Conservation (phyloP, 2,329 filamentous ascomycete species). For the Penicillium sp. region DNA sequence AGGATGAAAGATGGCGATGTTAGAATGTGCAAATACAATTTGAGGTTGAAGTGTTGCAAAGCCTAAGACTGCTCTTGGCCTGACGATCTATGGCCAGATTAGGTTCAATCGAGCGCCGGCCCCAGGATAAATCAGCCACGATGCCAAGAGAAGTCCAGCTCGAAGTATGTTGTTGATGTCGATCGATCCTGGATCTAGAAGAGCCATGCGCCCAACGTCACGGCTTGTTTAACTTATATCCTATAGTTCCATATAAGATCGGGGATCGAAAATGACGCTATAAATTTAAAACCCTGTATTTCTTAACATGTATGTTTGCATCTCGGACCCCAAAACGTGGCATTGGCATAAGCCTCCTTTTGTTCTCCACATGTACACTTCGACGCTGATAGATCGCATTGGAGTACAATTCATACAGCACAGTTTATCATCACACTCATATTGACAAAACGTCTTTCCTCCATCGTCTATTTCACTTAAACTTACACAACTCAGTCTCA, state of each 20-base stretch:
- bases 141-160: not conserved
- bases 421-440: too few relatives aligned
- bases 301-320: too few relatives aligned
- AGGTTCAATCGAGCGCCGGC: not conserved
- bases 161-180: not conserved
- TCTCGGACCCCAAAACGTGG: too few relatives aligned
- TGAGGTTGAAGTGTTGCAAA: not conserved
- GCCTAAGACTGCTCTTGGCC: not conserved
- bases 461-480: slow-evolving; percentile 26
- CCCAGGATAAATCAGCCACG: not conserved
- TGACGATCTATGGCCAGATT: not conserved
- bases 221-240: not conserved
- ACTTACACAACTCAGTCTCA: slow-evolving; percentile 36
- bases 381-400: too few relatives aligned
- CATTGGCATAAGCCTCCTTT: too few relatives aligned
- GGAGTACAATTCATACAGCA: too few relatives aligned
- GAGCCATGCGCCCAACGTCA: not conserved
- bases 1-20: not conserved
- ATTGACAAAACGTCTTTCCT: too few relatives aligned
- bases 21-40: not conserved
- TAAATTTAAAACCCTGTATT: too few relatives aligned
- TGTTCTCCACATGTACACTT: too few relatives aligned
- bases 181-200: not conserved
- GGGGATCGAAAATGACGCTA: too few relatives aligned
- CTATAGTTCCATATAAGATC: too few relatives aligned